Percentiles rank a stretch among this genome's conserved stretches.
These are phyloP conservation scores for Ramularia collo-cygni DNA, from an alignment of 2,329 filamentous ascomycete species.

Conservation along the genomic window DNA sequence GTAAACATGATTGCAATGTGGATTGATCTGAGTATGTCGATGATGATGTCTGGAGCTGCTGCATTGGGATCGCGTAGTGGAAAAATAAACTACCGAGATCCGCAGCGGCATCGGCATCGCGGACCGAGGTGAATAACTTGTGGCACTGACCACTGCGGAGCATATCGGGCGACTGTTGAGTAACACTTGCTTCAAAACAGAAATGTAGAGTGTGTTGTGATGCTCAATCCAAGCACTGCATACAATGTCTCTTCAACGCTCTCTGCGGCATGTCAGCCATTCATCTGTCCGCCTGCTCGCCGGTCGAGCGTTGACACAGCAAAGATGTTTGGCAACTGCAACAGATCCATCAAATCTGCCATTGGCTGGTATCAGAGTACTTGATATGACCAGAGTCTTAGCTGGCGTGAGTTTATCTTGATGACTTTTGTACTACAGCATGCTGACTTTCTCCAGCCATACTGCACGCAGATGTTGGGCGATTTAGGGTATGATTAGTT, in stretches of 20 bases:
- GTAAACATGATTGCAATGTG: conserved; percentile 68
- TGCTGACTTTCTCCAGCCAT: conserved; percentile 56
- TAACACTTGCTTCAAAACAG: no score
- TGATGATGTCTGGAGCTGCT: no score
- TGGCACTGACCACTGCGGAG: no score
- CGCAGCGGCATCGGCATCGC: no score
- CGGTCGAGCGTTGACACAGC: conserved; percentile 11
- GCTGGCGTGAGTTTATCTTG: conserved; percentile 60
- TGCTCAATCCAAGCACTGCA: not conserved
- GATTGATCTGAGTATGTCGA: no score
- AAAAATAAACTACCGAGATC: no score
- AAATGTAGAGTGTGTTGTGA: not conserved
- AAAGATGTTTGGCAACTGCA: conserved; percentile 38
- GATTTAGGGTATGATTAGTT: conserved; percentile 72
- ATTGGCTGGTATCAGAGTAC: conserved; percentile 75
- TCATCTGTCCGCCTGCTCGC: conserved; percentile 4
- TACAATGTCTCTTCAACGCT: conserved; percentile 18
- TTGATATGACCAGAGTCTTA: conserved; percentile 95
- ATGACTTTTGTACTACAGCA: not conserved
- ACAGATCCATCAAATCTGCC: conserved; percentile 51
- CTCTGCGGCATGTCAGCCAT: conserved; percentile 15
- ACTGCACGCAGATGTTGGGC: conserved; percentile 93
- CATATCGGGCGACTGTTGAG: no score
- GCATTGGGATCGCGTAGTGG: no score
- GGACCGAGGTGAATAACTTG: no score